Conservation (phyloP, 1,139 yeast genomes). For the Hansenula lynferdii region DNA sequence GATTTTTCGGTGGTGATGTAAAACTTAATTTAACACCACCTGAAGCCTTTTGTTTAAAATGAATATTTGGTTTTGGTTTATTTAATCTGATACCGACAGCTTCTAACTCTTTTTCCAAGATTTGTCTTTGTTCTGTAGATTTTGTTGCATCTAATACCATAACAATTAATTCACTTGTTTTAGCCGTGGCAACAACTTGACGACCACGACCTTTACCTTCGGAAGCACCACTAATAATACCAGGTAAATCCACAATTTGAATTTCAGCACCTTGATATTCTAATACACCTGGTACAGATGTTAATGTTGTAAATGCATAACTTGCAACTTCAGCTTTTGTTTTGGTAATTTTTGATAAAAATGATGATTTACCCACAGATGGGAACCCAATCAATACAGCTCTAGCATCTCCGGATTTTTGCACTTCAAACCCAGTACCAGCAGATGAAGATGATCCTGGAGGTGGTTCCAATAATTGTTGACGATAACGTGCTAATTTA, state of each 20-base stretch:
- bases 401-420: conserved; percentile 94
- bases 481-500: conserved; percentile 88
- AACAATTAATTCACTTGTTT: conserved; percentile 87
- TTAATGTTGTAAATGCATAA: conserved; percentile 92
- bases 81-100: conserved; percentile 91
- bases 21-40: conserved; percentile 89
- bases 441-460: conserved; percentile 58
- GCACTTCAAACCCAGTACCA: conserved; percentile 93
- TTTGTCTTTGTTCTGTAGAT: conserved; percentile 80
- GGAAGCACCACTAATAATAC: conserved; percentile 94
- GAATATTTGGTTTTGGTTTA: conserved; percentile 74
- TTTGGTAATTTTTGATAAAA: conserved; percentile 80
- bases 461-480: conserved; percentile 88
- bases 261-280: conserved; percentile 96
- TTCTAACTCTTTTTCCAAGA: conserved; percentile 85
- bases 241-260: conserved; percentile 94
- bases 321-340: conserved; percentile 94
- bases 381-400: conserved; percentile 96
- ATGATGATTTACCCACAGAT: conserved; percentile 93
- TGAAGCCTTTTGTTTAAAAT: conserved; percentile 72
- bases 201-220: conserved; percentile 98
- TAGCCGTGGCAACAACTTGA: conserved; percentile 93
- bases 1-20: conserved; percentile 73
- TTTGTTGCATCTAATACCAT: conserved; percentile 97
- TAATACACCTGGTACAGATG: conserved; percentile 93